Evolutionary conservation across 2,329 filamentous ascomycete genomes (phyloP).

Genomic region (Aspergillus brunneoviolaceus): DNA sequence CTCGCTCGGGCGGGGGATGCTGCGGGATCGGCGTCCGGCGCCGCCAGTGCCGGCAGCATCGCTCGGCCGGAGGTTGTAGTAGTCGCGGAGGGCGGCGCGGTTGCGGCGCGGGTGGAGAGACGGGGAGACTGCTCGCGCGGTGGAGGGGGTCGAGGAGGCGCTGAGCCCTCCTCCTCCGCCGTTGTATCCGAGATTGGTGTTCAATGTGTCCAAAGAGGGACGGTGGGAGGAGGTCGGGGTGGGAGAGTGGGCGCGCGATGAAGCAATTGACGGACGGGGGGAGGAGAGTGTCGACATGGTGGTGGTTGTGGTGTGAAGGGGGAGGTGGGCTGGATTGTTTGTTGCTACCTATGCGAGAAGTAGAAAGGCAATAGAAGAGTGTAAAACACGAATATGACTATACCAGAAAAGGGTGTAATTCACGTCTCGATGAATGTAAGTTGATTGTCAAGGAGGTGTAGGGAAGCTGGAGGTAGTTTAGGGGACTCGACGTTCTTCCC

Average conservation of each 20-base stretch:
- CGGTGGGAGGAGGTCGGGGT: constrained; percentile 74
- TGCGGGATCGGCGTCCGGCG: constrained; percentile 36
- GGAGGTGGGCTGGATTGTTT: too few species aligned
- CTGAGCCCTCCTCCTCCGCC: constrained; percentile 44
- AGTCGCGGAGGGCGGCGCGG: constrained; percentile 84
- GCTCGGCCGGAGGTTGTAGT: constrained; percentile 76
- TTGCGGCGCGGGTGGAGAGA: constrained; percentile 58
- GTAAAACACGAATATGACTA: not conserved
- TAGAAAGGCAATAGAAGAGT: constrained; percentile 1
- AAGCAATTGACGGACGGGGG: constrained; percentile 60
- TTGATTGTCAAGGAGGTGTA: not conserved
- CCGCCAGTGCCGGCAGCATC: constrained; percentile 31
- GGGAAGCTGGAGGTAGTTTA: not conserved
- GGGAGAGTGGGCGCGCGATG: constrained; percentile 51
- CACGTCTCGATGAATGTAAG: too few species aligned
- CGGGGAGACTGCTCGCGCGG: constrained; percentile 45
- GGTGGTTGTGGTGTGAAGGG: not conserved
- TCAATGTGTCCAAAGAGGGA: constrained; percentile 67
- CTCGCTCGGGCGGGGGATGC: constrained; percentile 43
- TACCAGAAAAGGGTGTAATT: not conserved
- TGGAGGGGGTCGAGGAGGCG: constrained; percentile 33
- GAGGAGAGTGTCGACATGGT: constrained; percentile 61
- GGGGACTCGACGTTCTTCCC: constrained; percentile 17
- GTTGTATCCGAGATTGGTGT: constrained; percentile 53
- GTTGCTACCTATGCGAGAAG: not conserved